Percentiles rank a stretch among this genome's conserved stretches.
Evolutionary conservation across 192 early-diverging fungal genomes (phyloP).

Genomic region (Dissophora ornata): DNA sequence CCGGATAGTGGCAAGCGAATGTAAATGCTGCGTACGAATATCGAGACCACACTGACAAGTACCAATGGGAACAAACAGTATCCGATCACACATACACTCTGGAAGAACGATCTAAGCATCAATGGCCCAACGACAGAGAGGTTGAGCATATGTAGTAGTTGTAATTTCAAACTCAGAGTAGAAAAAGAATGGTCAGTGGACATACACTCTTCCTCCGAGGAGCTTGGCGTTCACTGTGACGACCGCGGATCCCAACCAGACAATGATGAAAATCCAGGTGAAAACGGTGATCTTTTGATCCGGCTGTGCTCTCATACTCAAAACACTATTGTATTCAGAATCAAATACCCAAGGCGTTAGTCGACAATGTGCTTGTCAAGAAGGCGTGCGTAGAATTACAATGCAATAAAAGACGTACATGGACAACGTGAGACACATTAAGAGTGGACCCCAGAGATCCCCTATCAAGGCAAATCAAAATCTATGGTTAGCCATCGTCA

Average conservation of each 20-base stretch:
- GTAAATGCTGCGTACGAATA: conserved; percentile 74
- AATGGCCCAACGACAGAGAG: too few relatives aligned
- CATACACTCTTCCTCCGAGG: conserved; percentile 89
- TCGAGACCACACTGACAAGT: conserved; percentile 76
- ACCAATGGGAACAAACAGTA: conserved; percentile 97
- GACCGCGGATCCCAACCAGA: conserved; percentile 93
- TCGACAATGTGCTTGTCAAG: too few relatives aligned
- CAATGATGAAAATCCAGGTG: conserved; percentile 92
- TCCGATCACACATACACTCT: conserved; percentile 94
- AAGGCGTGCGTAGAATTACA: neutral
- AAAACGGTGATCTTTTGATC: conserved; percentile 90
- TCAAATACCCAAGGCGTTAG: neutral
- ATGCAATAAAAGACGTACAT: conserved; percentile 66
- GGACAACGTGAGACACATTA: conserved; percentile 92
- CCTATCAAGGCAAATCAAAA: conserved; percentile 67
- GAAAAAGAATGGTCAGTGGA: conserved; percentile 27
- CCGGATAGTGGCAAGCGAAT: conserved; percentile 79
- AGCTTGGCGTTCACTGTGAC: conserved; percentile 97
- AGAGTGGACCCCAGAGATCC: conserved; percentile 96
- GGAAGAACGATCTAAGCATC: conserved; percentile 88
- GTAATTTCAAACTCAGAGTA: too few relatives aligned
- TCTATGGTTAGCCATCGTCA: too few relatives aligned
- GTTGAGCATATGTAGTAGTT: too few relatives aligned
- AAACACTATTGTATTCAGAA: conserved; percentile 60
- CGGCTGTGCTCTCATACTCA: conserved; percentile 80